Percentiles rank a stretch among this genome's conserved stretches.
These are phyloP conservation scores for Saccharomyces hybrid DNA, from an alignment of 1,139 yeast species.

Conservation along the genomic window DNA sequence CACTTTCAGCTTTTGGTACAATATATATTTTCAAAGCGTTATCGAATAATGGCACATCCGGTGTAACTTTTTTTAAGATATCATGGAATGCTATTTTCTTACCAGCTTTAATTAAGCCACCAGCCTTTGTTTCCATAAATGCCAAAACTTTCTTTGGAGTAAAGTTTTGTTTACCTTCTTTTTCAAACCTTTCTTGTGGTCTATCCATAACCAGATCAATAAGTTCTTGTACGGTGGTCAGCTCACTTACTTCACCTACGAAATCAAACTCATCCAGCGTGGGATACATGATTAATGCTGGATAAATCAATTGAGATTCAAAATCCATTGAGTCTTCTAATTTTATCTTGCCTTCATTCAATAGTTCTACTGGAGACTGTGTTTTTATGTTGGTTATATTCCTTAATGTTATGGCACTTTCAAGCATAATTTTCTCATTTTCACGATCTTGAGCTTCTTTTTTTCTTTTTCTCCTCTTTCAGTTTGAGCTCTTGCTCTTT, in stretches of 20 bases:
- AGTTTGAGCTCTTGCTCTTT: slow-evolving; percentile 33
- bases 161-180: slow-evolving; percentile 56
- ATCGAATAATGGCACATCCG: slow-evolving; percentile 74
- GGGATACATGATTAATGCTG: slow-evolving; percentile 78
- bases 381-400: slow-evolving; percentile 45
- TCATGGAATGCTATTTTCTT: slow-evolving; percentile 62
- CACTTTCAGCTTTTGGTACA: slow-evolving; percentile 65
- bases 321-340: slow-evolving; percentile 68
- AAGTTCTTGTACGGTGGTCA: slow-evolving; percentile 54
- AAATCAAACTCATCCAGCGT: slow-evolving; percentile 79
- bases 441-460: slow-evolving; percentile 23
- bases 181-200: slow-evolving; percentile 66
- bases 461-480: slow-evolving; percentile 22
- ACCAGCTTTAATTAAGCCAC: slow-evolving; percentile 83
- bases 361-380: slow-evolving; percentile 39
- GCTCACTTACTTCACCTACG: slow-evolving; percentile 64
- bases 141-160: slow-evolving; percentile 54
- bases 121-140: slow-evolving; percentile 72
- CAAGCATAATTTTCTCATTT: slow-evolving; percentile 33
- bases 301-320: slow-evolving; percentile 71
- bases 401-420: slow-evolving; percentile 50
- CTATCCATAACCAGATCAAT: slow-evolving; percentile 51
- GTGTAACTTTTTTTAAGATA: slow-evolving; percentile 54
- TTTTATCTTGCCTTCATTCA: slow-evolving; percentile 35
- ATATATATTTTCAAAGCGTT: slow-evolving; percentile 64